Conservation (phyloP, 2,329 filamentous ascomycete genomes). For the Fusarium mexicanum region DNA sequence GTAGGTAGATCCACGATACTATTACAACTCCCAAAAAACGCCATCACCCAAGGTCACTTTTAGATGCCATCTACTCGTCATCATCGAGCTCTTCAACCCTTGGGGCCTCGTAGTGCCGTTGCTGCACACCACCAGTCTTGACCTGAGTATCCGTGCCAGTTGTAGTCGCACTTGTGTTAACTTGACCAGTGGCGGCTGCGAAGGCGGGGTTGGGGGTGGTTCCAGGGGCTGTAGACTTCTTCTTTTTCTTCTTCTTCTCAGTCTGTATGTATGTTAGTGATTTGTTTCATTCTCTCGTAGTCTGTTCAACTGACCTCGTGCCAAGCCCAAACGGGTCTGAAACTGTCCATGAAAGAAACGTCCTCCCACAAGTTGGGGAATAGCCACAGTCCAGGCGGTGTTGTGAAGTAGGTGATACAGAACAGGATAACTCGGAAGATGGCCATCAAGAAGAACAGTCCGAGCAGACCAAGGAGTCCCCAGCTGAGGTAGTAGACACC, state of each 20-base stretch:
- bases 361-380: slow-evolving; percentile 99
- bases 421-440: slow-evolving; percentile 97
- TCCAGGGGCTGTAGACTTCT: slow-evolving; percentile 56
- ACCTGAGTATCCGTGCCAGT: slow-evolving; percentile 67
- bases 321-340: slow-evolving; percentile 97
- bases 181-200: slow-evolving; percentile 63
- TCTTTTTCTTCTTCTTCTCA: slow-evolving; percentile 63
- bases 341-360: slow-evolving; percentile 97
- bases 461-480: slow-evolving; percentile 88
- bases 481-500: slow-evolving; percentile 98
- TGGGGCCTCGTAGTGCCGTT: slow-evolving; percentile 60
- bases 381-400: slow-evolving; percentile 92
- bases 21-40: slow-evolving; percentile 42
- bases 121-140: slow-evolving; percentile 53
- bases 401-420: slow-evolving; percentile 86
- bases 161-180: slow-evolving; percentile 63
- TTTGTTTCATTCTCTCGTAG: not conserved
- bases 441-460: slow-evolving; percentile 96
- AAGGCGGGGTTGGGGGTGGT: slow-evolving; percentile 54
- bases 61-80: slow-evolving; percentile 52
- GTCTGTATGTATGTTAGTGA: slow-evolving; percentile 43
- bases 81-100: slow-evolving; percentile 63
- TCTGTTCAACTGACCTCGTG: slow-evolving; percentile 76
- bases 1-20: slow-evolving; percentile 31
- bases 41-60: slow-evolving; percentile 28